Conservation (phyloP, 2,329 filamentous ascomycete species). For the Calonectria honghensis region DNA sequence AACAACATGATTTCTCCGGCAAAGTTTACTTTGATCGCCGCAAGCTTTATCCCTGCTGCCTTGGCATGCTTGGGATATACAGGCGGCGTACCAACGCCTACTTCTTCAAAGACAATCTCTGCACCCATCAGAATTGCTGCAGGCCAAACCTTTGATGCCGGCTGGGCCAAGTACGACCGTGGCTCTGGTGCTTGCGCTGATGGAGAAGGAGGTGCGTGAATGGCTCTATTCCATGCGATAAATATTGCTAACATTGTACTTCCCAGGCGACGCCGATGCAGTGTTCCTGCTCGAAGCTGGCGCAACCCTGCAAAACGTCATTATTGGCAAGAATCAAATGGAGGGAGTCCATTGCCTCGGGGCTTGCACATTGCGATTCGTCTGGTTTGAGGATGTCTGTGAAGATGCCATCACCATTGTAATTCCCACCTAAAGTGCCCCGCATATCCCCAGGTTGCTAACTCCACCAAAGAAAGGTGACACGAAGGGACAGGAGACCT, state of each 20-base stretch:
- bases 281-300: constrained; percentile 49
- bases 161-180: constrained; percentile 59
- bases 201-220: constrained; percentile 61
- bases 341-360: constrained; percentile 57
- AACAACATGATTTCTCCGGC: background rate
- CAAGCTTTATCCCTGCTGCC: constrained; percentile 50
- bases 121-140: constrained; percentile 54
- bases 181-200: constrained; percentile 61
- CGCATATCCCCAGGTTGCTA: background rate
- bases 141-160: constrained; percentile 55
- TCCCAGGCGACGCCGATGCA: constrained; percentile 45
- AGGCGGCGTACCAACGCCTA: constrained; percentile 53
- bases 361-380: constrained; percentile 52
- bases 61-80: constrained; percentile 48
- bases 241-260: background rate
- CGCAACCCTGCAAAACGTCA: constrained; percentile 49
- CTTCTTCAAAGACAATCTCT: constrained; percentile 49
- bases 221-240: no score
- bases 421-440: background rate
- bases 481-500: constrained; percentile 48
- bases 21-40: constrained; percentile 2
- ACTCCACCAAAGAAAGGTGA: constrained; percentile 45
- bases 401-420: constrained; percentile 53
- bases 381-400: constrained; percentile 55
- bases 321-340: constrained; percentile 50